A percentile compares a stretch with the other conserved stretches of the same genome.
These are phyloP conservation scores for Exophiala mesophila DNA, from an alignment of 2,329 filamentous ascomycete species.

Conservation along the genomic window DNA sequence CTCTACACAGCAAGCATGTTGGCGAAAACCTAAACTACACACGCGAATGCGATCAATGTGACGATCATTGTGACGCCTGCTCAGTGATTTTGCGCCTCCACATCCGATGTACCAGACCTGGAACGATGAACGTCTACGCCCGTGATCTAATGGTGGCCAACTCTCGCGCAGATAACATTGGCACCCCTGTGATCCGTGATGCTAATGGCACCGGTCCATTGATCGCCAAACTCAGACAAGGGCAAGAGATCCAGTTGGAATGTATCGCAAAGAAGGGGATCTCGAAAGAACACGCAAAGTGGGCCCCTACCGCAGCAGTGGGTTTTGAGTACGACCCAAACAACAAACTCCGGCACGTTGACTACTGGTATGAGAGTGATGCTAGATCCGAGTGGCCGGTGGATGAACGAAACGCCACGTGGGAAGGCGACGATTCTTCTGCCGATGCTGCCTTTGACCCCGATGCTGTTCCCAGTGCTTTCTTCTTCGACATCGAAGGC, in stretches of 20 bases:
- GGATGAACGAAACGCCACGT: constrained; percentile 51
- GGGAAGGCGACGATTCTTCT: constrained; percentile 74
- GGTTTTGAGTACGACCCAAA: constrained; percentile 98
- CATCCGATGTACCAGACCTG: constrained; percentile 65
- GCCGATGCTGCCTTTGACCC: constrained; percentile 88
- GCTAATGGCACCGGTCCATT: constrained; percentile 74
- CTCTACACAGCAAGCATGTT: constrained; percentile 77
- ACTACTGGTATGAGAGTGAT: constrained; percentile 92
- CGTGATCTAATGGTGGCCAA: constrained; percentile 74
- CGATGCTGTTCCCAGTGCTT: constrained; percentile 74
- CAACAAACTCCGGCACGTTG: constrained; percentile 88
- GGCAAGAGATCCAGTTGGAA: constrained; percentile 82
- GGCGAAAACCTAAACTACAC: constrained; percentile 76
- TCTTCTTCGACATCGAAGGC: constrained; percentile 92
- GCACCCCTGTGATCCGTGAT: constrained; percentile 78
- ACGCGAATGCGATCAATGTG: constrained; percentile 85
- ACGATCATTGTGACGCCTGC: constrained; percentile 89
- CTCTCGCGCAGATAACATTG: constrained; percentile 69
- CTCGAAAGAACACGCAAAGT: constrained; percentile 97
- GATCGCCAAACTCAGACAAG: constrained; percentile 83
- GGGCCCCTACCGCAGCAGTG: constrained; percentile 86
- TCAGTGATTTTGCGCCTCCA: constrained; percentile 79
- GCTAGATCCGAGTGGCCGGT: constrained; percentile 71
- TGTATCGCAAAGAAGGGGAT: constrained; percentile 98
- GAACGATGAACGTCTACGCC: constrained; percentile 90